Evolutionary conservation across 129 eudicot species (phyloP).

Genomic region (Saussurea involucrata): DNA sequence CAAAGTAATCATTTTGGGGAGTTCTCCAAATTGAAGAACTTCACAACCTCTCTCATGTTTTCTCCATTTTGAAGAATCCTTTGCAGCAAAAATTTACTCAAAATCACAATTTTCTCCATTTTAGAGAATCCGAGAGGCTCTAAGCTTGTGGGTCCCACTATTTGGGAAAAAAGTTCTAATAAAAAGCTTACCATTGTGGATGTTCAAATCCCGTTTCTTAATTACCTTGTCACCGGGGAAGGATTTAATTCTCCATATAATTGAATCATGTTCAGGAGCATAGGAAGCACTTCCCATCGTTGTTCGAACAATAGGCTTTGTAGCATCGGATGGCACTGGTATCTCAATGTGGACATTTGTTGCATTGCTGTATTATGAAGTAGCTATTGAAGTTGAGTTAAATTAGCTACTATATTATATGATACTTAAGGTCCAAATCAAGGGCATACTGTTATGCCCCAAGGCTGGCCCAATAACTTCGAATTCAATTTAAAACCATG

Average conservation of each 20-base stretch:
- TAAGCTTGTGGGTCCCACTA: not conserved
- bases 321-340: constrained; percentile 79
- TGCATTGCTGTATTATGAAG: constrained; percentile 53
- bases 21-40: too few species aligned
- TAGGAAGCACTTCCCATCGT: constrained; percentile 83
- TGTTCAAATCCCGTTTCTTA: not conserved
- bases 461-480: not conserved
- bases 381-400: constrained; percentile 3
- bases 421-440: not conserved
- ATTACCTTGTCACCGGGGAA: constrained; percentile 86
- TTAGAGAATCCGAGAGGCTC: too few species aligned
- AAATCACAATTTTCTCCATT: too few species aligned
- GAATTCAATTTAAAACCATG: not conserved
- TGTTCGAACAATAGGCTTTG: constrained; percentile 74
- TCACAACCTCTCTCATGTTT: too few species aligned
- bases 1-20: too few species aligned
- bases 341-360: constrained; percentile 72
- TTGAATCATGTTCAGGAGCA: constrained; percentile 80
- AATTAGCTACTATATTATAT: not conserved
- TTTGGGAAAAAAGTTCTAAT: not conserved
- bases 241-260: constrained; percentile 76
- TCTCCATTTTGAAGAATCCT: too few species aligned
- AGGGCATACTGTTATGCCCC: not conserved
- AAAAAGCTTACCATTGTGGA: not conserved
- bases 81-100: too few species aligned